phyloP scores from a whole-genome alignment of 2,329 filamentous ascomycete species.

The Teratosphaeria destructans region DNA sequence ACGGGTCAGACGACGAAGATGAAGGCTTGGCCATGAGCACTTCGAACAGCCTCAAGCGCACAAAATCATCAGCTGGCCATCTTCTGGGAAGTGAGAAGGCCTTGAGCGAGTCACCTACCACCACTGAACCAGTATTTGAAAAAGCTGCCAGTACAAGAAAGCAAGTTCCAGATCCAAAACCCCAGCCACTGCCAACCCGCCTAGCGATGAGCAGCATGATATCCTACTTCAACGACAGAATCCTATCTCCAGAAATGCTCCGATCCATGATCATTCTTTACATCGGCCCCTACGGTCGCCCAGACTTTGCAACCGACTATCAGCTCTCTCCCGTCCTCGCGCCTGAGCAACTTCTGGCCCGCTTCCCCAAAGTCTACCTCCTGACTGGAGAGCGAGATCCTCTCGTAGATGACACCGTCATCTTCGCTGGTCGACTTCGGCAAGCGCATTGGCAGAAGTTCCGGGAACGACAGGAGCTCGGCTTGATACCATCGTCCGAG shows the following conservation, averaged over 20 bases:
- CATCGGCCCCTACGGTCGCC: conserved; percentile 83
- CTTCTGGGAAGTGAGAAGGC: neutral
- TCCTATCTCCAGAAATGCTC: conserved; percentile 96
- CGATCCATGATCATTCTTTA: conserved; percentile 98
- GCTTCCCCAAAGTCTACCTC: conserved; percentile 92
- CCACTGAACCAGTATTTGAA: conserved; percentile 5
- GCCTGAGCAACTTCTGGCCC: conserved; percentile 68
- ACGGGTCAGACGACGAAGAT: conserved; percentile 66
- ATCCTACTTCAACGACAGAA: conserved; percentile 92
- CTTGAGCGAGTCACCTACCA: neutral
- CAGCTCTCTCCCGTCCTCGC: conserved; percentile 82
- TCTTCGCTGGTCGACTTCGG: conserved; percentile 82
- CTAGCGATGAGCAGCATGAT: conserved; percentile 95
- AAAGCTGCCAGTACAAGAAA: conserved; percentile 22
- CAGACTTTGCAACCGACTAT: conserved; percentile 86
- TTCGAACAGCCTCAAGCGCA: neutral
- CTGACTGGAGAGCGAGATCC: conserved; percentile 92
- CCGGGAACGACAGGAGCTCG: conserved; percentile 45
- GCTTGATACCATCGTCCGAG: conserved; percentile 37
- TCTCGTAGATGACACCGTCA: conserved; percentile 90
- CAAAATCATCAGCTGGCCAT: neutral
- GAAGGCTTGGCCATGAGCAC: conserved; percentile 15
- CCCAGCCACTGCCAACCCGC: conserved; percentile 59
- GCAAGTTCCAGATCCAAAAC: conserved; percentile 13
- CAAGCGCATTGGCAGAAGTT: conserved; percentile 58